A percentile compares a stretch with the other conserved stretches of the same genome.
Conservation (phyloP, 1,139 yeast genomes). For the Chernovozyma sophiae-reginae region DNA sequence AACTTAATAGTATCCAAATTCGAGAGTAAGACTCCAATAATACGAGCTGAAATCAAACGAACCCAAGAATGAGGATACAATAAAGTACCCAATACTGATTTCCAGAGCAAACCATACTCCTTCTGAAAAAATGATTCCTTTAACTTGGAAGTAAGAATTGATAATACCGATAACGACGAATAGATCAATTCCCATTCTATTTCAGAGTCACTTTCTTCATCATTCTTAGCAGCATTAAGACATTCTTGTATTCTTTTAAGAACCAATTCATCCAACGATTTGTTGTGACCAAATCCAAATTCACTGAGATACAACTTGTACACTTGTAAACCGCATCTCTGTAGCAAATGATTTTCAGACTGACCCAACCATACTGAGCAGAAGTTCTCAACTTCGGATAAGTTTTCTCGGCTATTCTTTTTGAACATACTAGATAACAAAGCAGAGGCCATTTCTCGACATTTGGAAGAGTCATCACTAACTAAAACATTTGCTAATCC, state of each 20-base stretch:
- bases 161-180: conserved; percentile 55
- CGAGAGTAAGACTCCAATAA: conserved; percentile 50
- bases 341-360: conserved; percentile 48
- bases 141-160: conserved; percentile 30
- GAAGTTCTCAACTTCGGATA: conserved; percentile 53
- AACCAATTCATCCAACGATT: conserved; percentile 38
- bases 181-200: conserved; percentile 77
- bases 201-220: conserved; percentile 28
- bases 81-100: conserved; percentile 48
- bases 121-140: conserved; percentile 28
- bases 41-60: conserved; percentile 63
- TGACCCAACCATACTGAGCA: conserved; percentile 67
- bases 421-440: conserved; percentile 55
- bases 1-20: conserved; percentile 34
- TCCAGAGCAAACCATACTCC: conserved; percentile 45
- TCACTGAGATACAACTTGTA: conserved; percentile 60
- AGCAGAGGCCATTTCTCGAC: conserved; percentile 80
- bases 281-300: conserved; percentile 40
- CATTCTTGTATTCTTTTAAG: conserved; percentile 25
- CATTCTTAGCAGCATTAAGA: conserved; percentile 22
- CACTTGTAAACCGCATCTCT: conserved; percentile 74
- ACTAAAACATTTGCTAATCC: conserved; percentile 74
- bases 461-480: conserved; percentile 73
- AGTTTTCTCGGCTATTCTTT: conserved; percentile 39
- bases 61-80: conserved; percentile 94